A percentile compares a stretch with the other conserved stretches of the same genome.
These are phyloP conservation scores for Coemansia sp. DNA, from an alignment of 192 early-diverging fungal species.

Conservation along the genomic window DNA sequence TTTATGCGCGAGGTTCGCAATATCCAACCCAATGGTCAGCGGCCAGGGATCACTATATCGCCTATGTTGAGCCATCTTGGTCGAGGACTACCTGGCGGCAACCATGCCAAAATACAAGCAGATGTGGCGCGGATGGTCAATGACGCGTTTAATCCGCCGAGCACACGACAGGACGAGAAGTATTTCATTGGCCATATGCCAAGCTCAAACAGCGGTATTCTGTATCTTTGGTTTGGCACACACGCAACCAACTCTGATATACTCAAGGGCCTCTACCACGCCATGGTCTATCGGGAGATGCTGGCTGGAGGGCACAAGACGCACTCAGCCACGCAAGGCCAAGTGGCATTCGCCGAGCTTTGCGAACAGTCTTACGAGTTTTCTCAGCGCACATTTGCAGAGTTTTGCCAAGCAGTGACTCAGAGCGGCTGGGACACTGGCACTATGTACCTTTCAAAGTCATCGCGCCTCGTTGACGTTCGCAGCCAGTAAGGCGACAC, in stretches of 20 bases:
- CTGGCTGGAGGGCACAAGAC: neutral
- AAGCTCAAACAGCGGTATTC: constrained; percentile 3
- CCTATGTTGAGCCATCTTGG: constrained; percentile 11
- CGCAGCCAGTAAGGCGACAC: neutral
- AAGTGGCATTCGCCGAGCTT: neutral
- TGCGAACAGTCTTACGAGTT: constrained; percentile 22
- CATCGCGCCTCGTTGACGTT: constrained; percentile 20
- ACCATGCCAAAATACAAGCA: neutral
- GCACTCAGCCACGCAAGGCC: neutral
- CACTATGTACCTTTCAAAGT: constrained; percentile 34
- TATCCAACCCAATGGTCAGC: constrained; percentile 6
- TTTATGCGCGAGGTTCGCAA: constrained; percentile 38
- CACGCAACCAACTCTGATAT: constrained; percentile 24
- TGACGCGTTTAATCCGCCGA: constrained; percentile 20
- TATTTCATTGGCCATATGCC: constrained; percentile 41
- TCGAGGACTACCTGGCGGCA: constrained; percentile 1
- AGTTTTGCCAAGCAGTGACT: constrained; percentile 16
- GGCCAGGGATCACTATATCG: constrained; percentile 33
- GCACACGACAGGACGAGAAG: neutral
- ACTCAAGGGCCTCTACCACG: constrained; percentile 36
- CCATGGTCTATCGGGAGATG: constrained; percentile 21
- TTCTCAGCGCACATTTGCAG: constrained; percentile 28
- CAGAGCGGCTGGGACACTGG: constrained; percentile 35
- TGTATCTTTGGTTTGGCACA: constrained; percentile 34
- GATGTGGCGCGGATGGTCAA: constrained; percentile 22